phyloP scores from a whole-genome alignment of 768 basidiomycete species.

The Auriscalpium vulgare region DNA sequence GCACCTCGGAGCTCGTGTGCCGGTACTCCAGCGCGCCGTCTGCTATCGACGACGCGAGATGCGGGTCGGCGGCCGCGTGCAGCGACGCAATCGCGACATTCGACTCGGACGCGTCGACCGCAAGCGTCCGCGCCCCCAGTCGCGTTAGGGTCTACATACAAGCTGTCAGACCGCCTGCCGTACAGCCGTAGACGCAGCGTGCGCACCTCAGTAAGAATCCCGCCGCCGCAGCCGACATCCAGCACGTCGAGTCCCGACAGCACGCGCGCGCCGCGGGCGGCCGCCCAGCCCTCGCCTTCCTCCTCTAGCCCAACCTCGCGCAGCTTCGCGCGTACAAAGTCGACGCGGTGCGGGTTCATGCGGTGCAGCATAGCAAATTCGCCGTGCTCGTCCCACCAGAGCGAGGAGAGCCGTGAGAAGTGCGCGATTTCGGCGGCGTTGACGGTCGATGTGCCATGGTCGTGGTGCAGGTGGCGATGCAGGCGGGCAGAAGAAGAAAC shows the following conservation, averaged over 20 bases:
- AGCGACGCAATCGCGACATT: conserved; percentile 81
- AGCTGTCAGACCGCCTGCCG: neutral
- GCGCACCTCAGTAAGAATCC: conserved; percentile 81
- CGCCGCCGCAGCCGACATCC: conserved; percentile 95
- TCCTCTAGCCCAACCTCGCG: conserved; percentile 55
- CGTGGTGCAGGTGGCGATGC: too few relatives aligned
- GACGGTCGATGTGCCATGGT: conserved; percentile 35
- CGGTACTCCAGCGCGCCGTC: conserved; percentile 49
- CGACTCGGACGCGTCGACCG: conserved; percentile 84
- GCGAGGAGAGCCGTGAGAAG: conserved; percentile 81
- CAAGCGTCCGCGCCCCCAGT: conserved; percentile 79
- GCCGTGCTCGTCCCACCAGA: conserved; percentile 94
- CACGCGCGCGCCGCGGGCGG: conserved; percentile 22
- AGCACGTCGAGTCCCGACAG: conserved; percentile 66
- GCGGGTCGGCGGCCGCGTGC: conserved; percentile 75
- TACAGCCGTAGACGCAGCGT: neutral
- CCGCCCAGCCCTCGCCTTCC: conserved; percentile 25
- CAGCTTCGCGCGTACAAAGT: conserved; percentile 75
- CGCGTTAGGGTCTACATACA: conserved; percentile 67
- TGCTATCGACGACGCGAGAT: conserved; percentile 27
- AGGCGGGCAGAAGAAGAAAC: too few relatives aligned
- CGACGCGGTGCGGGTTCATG: conserved; percentile 90
- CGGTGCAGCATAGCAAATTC: conserved; percentile 84
- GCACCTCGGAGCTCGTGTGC: conserved; percentile 65
- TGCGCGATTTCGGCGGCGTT: conserved; percentile 80